phyloP scores from a whole-genome alignment of 2,329 filamentous ascomycete genomes.

The Tympanopsis confertula region DNA sequence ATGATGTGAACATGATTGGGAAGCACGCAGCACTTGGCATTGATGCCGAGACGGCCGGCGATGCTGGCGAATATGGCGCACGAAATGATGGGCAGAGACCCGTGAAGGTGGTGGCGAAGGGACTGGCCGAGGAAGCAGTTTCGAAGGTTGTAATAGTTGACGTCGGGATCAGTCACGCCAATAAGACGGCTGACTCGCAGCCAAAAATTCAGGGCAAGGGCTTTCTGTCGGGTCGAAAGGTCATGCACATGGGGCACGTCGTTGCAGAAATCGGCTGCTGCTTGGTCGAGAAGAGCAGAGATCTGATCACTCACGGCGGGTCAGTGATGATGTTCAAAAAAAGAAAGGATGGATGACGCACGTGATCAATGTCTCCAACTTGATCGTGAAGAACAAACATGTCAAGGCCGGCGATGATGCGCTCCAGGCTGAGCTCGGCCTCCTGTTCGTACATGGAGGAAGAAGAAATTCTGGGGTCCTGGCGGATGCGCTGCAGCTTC shows the following conservation, averaged over 20 bases:
- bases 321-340: not conserved
- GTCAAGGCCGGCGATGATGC: constrained; percentile 72
- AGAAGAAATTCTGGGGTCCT: not conserved
- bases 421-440: constrained; percentile 49
- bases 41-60: constrained; percentile 61
- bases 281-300: constrained; percentile 48
- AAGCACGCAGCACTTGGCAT: constrained; percentile 69
- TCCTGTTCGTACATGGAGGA: constrained; percentile 25
- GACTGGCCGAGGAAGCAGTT: constrained; percentile 84
- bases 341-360: constrained; percentile 19
- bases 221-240: constrained; percentile 54
- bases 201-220: constrained; percentile 57
- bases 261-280: constrained; percentile 42
- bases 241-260: constrained; percentile 38
- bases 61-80: constrained; percentile 77
- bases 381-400: constrained; percentile 72
- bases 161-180: constrained; percentile 52
- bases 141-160: constrained; percentile 65
- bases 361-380: constrained; percentile 63
- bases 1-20: constrained; percentile 79
- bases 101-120: constrained; percentile 59
- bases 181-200: constrained; percentile 57
- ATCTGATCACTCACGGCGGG: constrained; percentile 30
- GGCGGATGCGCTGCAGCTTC: constrained; percentile 24
- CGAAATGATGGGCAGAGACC: constrained; percentile 76